phyloP scores from a whole-genome alignment of 2,329 filamentous ascomycete species.

The Cercospora citrullina region DNA sequence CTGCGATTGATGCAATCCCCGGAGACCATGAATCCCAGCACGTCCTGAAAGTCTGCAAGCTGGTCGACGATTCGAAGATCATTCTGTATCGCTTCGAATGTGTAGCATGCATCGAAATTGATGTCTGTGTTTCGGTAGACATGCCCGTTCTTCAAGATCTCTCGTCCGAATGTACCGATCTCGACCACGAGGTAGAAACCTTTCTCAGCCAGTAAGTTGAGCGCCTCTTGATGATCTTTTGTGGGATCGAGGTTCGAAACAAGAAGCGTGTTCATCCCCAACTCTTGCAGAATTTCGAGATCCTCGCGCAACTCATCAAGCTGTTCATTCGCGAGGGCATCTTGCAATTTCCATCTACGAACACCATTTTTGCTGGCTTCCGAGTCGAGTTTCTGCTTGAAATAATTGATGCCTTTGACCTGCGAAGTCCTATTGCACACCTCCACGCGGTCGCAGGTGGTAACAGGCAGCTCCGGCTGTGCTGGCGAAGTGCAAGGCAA shows the following conservation, averaged over 20 bases:
- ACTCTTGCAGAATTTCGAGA: constrained; percentile 21
- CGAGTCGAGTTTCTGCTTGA: background rate
- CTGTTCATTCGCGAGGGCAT: constrained; percentile 22
- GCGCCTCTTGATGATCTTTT: constrained; percentile 17
- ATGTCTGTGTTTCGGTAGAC: constrained; percentile 1
- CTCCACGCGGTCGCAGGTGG: too few relatives aligned
- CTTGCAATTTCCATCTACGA: background rate
- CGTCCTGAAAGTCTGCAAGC: constrained; percentile 23
- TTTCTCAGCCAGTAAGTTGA: constrained; percentile 23
- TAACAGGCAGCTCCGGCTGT: too few relatives aligned
- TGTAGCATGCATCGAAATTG: constrained; percentile 17
- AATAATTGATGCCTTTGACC: constrained; percentile 32
- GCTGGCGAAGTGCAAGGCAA: too few relatives aligned
- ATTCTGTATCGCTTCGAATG: constrained; percentile 5
- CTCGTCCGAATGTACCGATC: constrained; percentile 17
- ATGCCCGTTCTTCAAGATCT: background rate
- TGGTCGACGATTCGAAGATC: constrained; percentile 23
- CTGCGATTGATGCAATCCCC: background rate
- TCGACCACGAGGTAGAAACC: constrained; percentile 29
- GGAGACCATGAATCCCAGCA: constrained; percentile 26
- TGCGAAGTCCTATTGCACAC: too few relatives aligned
- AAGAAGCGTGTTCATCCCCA: constrained; percentile 27
- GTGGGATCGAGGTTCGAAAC: constrained; percentile 19
- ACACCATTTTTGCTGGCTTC: background rate
- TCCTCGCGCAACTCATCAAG: constrained; percentile 24